Evolutionary conservation across 768 basidiomycete genomes (phyloP).

Genomic region (Hygrocybe coccinea): DNA sequence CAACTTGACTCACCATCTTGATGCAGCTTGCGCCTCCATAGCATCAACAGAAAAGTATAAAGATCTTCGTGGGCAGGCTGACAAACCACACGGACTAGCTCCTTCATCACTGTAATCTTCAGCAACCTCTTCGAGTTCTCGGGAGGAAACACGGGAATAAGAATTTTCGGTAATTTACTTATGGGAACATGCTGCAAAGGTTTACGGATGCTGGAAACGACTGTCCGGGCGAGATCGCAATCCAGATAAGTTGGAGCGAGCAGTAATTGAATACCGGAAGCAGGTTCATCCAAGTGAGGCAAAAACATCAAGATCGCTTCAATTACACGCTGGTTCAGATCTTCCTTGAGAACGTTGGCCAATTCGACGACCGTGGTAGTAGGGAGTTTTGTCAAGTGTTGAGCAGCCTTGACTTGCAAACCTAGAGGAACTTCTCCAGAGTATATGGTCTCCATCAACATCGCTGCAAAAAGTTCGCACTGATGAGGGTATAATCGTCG

Average conservation of each 20-base stretch:
- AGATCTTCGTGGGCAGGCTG: constrained; percentile 12
- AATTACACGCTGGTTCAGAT: constrained; percentile 15
- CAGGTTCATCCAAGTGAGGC: constrained; percentile 18
- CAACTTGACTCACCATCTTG: constrained; percentile 17
- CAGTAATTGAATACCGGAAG: constrained; percentile 17
- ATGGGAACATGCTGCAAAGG: constrained; percentile 14
- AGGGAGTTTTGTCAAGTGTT: constrained; percentile 16
- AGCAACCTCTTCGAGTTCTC: constrained; percentile 10
- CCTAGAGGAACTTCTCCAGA: constrained; percentile 14
- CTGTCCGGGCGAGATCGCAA: constrained; percentile 16
- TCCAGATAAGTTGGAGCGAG: constrained; percentile 14
- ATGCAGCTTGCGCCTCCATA: constrained; percentile 17
- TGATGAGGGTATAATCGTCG: constrained; percentile 15
- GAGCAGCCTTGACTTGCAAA: constrained; percentile 10
- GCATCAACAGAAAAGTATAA: constrained; percentile 9
- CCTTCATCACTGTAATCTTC: constrained; percentile 17
- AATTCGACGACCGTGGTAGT: constrained; percentile 18
- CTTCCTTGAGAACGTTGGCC: constrained; percentile 12
- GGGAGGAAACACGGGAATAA: constrained; percentile 6
- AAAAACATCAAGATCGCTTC: constrained; percentile 21
- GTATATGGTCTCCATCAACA: constrained; percentile 10
- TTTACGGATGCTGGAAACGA: constrained; percentile 11
- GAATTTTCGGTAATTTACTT: constrained; percentile 7
- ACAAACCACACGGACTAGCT: constrained; percentile 15
- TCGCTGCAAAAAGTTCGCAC: constrained; percentile 15